Evolutionary conservation across 192 early-diverging fungal genomes (phyloP).

Genomic region (Coemansia sp.): DNA sequence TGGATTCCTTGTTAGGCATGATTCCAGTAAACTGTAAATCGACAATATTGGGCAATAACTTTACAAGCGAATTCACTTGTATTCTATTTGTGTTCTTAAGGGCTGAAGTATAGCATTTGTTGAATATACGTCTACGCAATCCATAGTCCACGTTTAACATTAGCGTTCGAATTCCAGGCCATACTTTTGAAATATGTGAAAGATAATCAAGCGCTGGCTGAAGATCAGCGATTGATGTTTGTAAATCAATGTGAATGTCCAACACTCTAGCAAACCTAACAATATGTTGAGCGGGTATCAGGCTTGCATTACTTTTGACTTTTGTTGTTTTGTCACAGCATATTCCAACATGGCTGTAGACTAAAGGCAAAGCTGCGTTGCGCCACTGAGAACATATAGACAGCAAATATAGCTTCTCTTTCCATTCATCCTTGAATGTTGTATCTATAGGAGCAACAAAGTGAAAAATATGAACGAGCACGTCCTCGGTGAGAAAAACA

Average conservation of each 20-base stretch:
- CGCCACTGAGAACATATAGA: background rate
- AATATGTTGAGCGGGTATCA: background rate
- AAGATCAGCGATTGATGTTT: background rate
- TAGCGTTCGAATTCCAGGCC: background rate
- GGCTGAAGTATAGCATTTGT: background rate
- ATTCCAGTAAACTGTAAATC: background rate
- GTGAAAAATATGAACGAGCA: background rate
- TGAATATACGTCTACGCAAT: background rate
- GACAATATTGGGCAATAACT: background rate
- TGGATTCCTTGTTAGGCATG: background rate
- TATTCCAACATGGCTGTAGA: background rate
- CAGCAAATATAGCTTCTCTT: background rate
- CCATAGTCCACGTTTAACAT: background rate
- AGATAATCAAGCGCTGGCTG: background rate
- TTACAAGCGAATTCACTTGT: background rate
- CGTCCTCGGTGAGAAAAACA: background rate
- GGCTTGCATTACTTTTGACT: background rate
- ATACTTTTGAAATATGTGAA: background rate
- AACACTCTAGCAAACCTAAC: background rate
- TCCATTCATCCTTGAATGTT: background rate
- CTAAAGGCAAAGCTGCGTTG: background rate
- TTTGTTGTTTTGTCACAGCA: background rate
- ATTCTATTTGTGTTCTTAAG: background rate
- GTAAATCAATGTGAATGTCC: background rate
- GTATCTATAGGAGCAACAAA: background rate